Conservation (phyloP, 768 basidiomycete species). For the Kwoniella dejecticola region DNA sequence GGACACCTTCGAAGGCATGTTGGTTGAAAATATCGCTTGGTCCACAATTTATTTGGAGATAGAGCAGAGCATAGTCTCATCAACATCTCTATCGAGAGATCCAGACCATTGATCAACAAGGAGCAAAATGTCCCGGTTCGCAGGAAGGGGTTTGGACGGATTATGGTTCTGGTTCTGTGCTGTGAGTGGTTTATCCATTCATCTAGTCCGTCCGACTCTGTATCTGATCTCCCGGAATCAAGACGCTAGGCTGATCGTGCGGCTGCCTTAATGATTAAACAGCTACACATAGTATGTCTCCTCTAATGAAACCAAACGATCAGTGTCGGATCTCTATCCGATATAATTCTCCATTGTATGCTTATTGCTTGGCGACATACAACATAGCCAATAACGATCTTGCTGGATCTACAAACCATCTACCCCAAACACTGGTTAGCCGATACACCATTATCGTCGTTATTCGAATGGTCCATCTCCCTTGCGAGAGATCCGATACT, state of each 20-base stretch:
- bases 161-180: conserved; percentile 73
- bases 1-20: too few species aligned
- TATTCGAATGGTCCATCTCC: conserved; percentile 62
- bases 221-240: neutral
- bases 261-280: too few species aligned
- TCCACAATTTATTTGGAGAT: too few species aligned
- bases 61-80: too few species aligned
- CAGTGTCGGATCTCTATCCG: too few species aligned
- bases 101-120: too few species aligned
- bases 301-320: too few species aligned
- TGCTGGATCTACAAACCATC: conserved; percentile 71
- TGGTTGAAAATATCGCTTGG: too few species aligned
- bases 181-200: conserved; percentile 56
- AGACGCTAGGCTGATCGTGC: neutral
- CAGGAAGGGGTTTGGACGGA: conserved; percentile 38
- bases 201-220: too few species aligned
- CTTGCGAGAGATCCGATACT: conserved; percentile 71
- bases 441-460: conserved; percentile 55
- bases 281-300: conserved; percentile 66
- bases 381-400: conserved; percentile 64
- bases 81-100: too few species aligned
- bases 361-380: too few species aligned
- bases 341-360: too few species aligned
- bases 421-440: conserved; percentile 61
- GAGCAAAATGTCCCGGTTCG: conserved; percentile 30